Evolutionary conservation across 192 early-diverging fungal species (phyloP).

Genomic region (Jimgerdemannia lactiflua): DNA sequence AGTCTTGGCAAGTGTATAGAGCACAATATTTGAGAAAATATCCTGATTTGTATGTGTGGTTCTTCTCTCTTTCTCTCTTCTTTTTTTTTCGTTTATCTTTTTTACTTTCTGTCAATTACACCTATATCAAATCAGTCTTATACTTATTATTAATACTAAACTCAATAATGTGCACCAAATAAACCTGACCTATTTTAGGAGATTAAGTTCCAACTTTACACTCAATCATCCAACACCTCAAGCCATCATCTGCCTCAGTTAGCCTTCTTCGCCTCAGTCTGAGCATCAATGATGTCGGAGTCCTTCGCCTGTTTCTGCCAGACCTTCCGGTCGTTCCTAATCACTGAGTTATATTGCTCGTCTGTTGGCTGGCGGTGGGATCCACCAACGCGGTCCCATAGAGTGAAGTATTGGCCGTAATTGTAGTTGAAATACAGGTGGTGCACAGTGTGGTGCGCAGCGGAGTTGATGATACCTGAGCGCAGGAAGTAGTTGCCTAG

Average conservation of each 20-base stretch:
- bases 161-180: no score
- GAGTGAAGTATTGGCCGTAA: constrained; percentile 97
- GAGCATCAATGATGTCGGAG: constrained; percentile 54
- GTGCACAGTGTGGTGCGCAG: constrained; percentile 96
- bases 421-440: constrained; percentile 99
- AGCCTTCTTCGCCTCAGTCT: constrained; percentile 24
- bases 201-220: no score
- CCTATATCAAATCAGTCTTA: no score
- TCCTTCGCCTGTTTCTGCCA: constrained; percentile 63
- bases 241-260: background rate
- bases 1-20: no score
- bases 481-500: constrained; percentile 68
- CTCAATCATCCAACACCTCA: no score
- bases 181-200: no score
- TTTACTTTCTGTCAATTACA: no score
- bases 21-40: no score
- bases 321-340: constrained; percentile 58
- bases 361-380: constrained; percentile 66
- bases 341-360: constrained; percentile 59
- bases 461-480: constrained; percentile 74
- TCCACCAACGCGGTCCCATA: constrained; percentile 82
- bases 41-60: no score
- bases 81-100: no score
- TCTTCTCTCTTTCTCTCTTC: no score
- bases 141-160: no score